A percentile compares a stretch with the other conserved stretches of the same genome.
Conservation (phyloP, 345 rosid genomes). For the Eucalyptus tenuipes region DNA sequence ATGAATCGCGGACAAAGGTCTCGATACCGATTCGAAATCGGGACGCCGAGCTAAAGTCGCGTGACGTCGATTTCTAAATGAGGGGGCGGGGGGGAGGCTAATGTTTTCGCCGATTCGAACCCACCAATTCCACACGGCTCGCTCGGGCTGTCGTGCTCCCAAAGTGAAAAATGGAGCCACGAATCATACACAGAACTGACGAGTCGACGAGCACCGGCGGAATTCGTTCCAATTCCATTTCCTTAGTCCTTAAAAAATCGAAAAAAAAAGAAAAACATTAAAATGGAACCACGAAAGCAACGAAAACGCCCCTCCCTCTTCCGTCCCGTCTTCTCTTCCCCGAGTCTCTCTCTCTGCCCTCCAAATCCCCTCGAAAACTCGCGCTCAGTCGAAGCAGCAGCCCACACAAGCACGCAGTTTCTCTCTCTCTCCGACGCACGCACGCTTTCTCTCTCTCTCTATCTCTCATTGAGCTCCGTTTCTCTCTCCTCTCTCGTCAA, state of each 20-base stretch:
- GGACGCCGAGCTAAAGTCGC: background rate
- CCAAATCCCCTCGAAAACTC: background rate
- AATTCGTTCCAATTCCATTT: background rate
- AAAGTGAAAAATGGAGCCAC: background rate
- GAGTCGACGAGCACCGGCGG: background rate
- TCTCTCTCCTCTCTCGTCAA: background rate
- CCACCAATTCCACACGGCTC: background rate
- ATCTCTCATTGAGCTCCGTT: background rate
- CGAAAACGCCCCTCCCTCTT: background rate
- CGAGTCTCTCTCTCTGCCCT: background rate
- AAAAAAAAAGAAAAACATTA: background rate
- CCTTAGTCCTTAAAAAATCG: background rate
- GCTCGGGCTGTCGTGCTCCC: background rate
- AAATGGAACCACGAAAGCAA: background rate
- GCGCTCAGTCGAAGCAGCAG: background rate
- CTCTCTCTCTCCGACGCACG: background rate
- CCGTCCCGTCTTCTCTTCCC: background rate
- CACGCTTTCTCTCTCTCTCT: background rate
- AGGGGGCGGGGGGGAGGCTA: too few species aligned
- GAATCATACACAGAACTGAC: background rate
- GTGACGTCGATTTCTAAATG: background rate
- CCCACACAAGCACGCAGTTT: background rate
- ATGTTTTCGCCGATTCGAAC: background rate
- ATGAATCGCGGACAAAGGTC: background rate
- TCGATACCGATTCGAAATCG: too few species aligned